A percentile compares a stretch with the other conserved stretches of the same genome.
Evolutionary conservation across 306 rosid genomes (phyloP).

Genomic region (Pterocarpus macrocarpus): DNA sequence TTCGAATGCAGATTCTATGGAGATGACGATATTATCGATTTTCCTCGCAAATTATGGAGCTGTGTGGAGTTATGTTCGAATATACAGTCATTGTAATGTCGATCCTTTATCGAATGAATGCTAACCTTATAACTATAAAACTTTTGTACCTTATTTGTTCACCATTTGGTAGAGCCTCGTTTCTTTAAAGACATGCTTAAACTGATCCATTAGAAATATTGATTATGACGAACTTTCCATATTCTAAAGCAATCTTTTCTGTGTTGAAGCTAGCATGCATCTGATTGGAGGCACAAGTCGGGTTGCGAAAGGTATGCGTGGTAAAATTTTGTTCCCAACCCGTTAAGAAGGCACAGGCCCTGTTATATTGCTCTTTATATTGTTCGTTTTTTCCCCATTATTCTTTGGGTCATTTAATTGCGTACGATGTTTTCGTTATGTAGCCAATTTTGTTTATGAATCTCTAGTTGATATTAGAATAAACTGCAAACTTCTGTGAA

Average conservation of each 20-base stretch:
- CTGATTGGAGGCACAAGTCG: not conserved
- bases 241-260: not conserved
- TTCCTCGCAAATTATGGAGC: conserved; percentile 9
- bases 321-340: no score
- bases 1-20: conserved; percentile 36
- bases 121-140: conserved; percentile 18
- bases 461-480: no score
- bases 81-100: conserved; percentile 37
- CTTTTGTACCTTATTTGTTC: conserved; percentile 6
- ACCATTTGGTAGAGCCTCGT: conserved; percentile 4
- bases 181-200: conserved; percentile 3
- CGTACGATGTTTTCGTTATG: no score
- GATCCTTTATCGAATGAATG: conserved; percentile 42
- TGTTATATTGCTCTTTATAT: no score
- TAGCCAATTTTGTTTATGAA: no score
- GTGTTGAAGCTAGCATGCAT: not conserved
- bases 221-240: not conserved
- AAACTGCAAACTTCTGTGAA: no score
- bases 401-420: no score
- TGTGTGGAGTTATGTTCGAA: conserved; percentile 28
- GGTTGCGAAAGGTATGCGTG: not conserved
- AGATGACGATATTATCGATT: conserved; percentile 29
- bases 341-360: no score
- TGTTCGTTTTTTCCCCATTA: no score
- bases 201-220: not conserved